Evolutionary conservation across 2,329 filamentous ascomycete species (phyloP).

Genomic region (Myriangium duriaei): DNA sequence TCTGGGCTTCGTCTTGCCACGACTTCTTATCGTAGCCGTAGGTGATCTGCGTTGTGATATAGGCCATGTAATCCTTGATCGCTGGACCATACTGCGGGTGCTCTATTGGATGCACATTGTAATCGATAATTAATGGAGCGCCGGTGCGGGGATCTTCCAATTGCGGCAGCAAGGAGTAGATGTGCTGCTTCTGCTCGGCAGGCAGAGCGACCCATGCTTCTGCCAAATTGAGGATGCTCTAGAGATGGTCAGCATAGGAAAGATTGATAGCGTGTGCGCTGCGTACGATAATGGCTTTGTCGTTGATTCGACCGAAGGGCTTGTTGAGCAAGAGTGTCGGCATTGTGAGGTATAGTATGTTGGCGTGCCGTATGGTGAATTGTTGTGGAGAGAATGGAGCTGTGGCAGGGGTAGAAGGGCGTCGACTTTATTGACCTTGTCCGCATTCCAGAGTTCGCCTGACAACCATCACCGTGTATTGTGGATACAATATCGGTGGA

Average conservation of each 20-base stretch:
- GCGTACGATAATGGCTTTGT: not conserved
- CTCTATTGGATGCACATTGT: conserved; percentile 26
- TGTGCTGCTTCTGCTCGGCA: conserved; percentile 14
- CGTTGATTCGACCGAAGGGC: not conserved
- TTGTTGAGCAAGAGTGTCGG: not conserved
- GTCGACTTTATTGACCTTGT: too few relatives aligned
- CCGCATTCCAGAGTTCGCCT: too few relatives aligned
- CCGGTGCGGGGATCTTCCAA: not conserved
- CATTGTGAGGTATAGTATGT: too few relatives aligned
- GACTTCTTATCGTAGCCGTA: conserved; percentile 44
- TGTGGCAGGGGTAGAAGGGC: not conserved
- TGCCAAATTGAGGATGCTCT: conserved; percentile 20
- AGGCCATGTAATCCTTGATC: conserved; percentile 41
- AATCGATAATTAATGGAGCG: conserved; percentile 22
- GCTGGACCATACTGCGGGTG: conserved; percentile 32
- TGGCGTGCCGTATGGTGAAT: too few relatives aligned
- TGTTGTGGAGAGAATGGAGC: not conserved
- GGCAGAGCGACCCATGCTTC: conserved; percentile 20
- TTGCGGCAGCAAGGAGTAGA: conserved; percentile 20
- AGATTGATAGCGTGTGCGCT: conserved; percentile 5
- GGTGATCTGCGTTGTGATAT: conserved; percentile 44
- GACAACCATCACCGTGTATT: too few relatives aligned
- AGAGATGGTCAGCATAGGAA: conserved; percentile 6
- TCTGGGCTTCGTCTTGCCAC: conserved; percentile 43
- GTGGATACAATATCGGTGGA: too few relatives aligned